Conservation (phyloP, 129 eudicot species). For the Ambrosia artemisiifolia region DNA sequence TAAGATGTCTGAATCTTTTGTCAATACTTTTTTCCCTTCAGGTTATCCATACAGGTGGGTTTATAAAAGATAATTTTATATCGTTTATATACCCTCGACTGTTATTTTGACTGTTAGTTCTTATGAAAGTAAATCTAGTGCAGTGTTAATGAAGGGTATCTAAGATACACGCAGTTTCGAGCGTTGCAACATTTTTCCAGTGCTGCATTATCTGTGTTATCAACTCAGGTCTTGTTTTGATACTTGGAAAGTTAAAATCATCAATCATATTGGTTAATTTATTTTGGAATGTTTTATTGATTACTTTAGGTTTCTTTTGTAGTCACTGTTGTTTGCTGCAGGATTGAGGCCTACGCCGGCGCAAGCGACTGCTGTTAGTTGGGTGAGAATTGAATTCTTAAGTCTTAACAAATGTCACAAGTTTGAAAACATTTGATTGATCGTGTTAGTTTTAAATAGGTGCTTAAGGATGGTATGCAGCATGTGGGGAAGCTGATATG, state of each 20-base stretch:
- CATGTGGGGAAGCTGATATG: slow-evolving; percentile 92
- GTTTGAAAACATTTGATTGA: slow-evolving; percentile 4
- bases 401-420: slow-evolving; percentile 11
- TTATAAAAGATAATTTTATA: neutral
- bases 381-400: slow-evolving; percentile 55
- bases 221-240: slow-evolving; percentile 74
- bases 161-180: slow-evolving; percentile 86
- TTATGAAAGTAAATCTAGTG: slow-evolving; percentile 26
- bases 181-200: slow-evolving; percentile 87
- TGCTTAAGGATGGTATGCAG: slow-evolving; percentile 97
- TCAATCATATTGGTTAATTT: neutral
- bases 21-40: slow-evolving; percentile 77
- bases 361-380: slow-evolving; percentile 96
- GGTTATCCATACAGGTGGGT: slow-evolving; percentile 93
- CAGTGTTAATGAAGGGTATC: slow-evolving; percentile 97
- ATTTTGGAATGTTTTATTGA: neutral
- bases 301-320: slow-evolving; percentile 41
- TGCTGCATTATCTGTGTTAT: slow-evolving; percentile 86
- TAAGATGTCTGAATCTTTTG: slow-evolving; percentile 68
- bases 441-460: slow-evolving; percentile 38
- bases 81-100: neutral
- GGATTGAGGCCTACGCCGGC: slow-evolving; percentile 97
- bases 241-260: no score
- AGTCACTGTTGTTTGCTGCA: slow-evolving; percentile 97
- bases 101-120: neutral